A percentile compares a stretch with the other conserved stretches of the same genome.
These are phyloP conservation scores for Fusarium concolor DNA, from an alignment of 2,329 filamentous ascomycete species.

Conservation along the genomic window DNA sequence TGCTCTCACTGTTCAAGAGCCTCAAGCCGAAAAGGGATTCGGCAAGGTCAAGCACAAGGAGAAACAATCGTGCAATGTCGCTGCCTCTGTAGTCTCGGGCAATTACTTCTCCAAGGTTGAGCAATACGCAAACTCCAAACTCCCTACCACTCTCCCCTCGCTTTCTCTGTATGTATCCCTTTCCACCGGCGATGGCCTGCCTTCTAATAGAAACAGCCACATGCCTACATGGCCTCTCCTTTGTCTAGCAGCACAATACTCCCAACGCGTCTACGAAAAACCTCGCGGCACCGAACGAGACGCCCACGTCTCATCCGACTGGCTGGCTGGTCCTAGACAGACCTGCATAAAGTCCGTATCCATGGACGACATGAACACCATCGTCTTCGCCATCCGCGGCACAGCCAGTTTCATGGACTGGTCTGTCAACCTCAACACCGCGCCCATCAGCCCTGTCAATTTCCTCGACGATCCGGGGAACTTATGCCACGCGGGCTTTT, in stretches of 20 bases:
- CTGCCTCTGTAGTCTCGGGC: constrained; percentile 52
- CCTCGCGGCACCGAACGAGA: constrained; percentile 72
- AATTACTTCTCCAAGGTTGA: constrained; percentile 82
- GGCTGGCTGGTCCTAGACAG: constrained; percentile 80
- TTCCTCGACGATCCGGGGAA: constrained; percentile 85
- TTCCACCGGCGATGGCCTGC: background rate
- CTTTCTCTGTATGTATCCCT: constrained; percentile 70
- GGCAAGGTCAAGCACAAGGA: constrained; percentile 36
- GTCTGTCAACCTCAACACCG: constrained; percentile 82
- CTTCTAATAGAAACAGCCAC: constrained; percentile 60
- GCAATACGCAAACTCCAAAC: constrained; percentile 79
- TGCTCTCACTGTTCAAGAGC: background rate
- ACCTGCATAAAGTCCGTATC: constrained; percentile 87
- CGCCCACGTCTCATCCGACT: constrained; percentile 77
- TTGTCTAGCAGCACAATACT: constrained; percentile 82
- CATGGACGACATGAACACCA: constrained; percentile 80
- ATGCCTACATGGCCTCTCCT: constrained; percentile 81
- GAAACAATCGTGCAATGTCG: constrained; percentile 28
- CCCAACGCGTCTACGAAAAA: constrained; percentile 77
- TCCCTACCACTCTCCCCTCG: constrained; percentile 74
- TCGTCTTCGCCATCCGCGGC: constrained; percentile 87
- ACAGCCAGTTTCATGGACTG: constrained; percentile 86
- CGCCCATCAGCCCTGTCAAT: constrained; percentile 71
- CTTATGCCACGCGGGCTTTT: constrained; percentile 83
- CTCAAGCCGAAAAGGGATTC: constrained; percentile 16